phyloP scores from a whole-genome alignment of 257 asterid genomes.

The Solanum tarapatanum region DNA sequence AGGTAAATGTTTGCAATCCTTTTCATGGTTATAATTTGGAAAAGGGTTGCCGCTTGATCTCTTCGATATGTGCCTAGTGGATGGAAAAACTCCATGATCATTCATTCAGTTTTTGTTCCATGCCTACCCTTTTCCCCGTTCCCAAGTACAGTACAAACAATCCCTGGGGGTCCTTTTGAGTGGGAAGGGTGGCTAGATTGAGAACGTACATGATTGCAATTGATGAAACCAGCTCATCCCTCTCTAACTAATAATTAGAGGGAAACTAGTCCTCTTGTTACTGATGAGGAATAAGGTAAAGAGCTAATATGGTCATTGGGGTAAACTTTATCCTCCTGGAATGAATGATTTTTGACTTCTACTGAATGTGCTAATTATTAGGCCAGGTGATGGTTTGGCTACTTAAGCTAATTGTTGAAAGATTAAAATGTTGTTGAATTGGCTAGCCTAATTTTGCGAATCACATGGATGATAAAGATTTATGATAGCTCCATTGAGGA shows the following conservation, averaged over 20 bases:
- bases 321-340: not conserved
- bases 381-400: not conserved
- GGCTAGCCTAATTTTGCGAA: not conserved
- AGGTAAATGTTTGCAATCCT: constrained; percentile 36
- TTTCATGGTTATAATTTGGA: not conserved
- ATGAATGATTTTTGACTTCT: not conserved
- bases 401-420: not conserved
- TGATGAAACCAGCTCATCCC: not conserved
- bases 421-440: not conserved
- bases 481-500: not conserved
- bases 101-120: not conserved
- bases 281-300: not conserved
- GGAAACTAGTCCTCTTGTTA: not conserved
- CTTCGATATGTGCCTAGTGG: not conserved
- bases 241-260: not conserved
- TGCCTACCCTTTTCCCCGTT: not conserved
- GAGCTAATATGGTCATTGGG: not conserved
- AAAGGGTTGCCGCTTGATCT: not conserved
- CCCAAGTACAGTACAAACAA: not conserved
- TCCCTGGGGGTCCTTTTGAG: not conserved
- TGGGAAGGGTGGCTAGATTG: not conserved
- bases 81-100: not conserved
- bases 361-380: not conserved
- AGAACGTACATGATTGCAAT: not conserved
- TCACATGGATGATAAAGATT: not conserved